Base-by-base conservation (phyloP, 345 rosid genomes). In the Camelina hispida region DNA sequence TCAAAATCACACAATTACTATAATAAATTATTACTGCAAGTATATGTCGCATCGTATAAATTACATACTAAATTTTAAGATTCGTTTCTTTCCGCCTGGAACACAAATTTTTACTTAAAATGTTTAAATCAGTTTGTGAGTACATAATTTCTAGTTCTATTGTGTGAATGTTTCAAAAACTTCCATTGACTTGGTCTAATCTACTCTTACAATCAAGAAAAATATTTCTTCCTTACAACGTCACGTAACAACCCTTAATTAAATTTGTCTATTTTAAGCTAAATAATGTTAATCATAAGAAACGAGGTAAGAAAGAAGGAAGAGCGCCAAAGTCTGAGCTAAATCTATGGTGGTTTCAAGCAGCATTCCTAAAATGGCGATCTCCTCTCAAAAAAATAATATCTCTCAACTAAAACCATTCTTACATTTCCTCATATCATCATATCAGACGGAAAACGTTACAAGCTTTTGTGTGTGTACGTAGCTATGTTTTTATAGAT, bases 321-420 rank as follows among this genome's bases (percentile, higher is more conserved):
- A 79, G 81, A 76, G 90, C 88, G 95, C 71, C 86, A 85, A 83
- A 79, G 71, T 85, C 91, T 85, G 85, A 80, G 73, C 70, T 35
- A 78, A 80, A 37, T 80, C 15, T 73, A 72, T 72, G 75, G 78
- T 74, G 73, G 80, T 86, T 84, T 78, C 86, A 83, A 83, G 57
- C 76, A 83, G 57, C 76, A 44, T 66, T 71, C 83, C 85, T 75
- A 79, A 71, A 78, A 72, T 71, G 63, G 42, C 72, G 62, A 55
- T 51, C 72, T 69, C 56, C 51, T 75, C 57, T 7, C 44, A 61
- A 59, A 73, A 59, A 64, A 60, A n/a, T 58, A 71, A 69, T 56
- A 74, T 62, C 63, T 59, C 68, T 74, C 75, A 66, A 77, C 66
- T 65, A 34, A 34, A 72, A 66, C 43, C 14, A 58, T 7, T 66